Conservation (phyloP, 2,329 filamentous ascomycete species). For the Aureobasidium pullulans region DNA sequence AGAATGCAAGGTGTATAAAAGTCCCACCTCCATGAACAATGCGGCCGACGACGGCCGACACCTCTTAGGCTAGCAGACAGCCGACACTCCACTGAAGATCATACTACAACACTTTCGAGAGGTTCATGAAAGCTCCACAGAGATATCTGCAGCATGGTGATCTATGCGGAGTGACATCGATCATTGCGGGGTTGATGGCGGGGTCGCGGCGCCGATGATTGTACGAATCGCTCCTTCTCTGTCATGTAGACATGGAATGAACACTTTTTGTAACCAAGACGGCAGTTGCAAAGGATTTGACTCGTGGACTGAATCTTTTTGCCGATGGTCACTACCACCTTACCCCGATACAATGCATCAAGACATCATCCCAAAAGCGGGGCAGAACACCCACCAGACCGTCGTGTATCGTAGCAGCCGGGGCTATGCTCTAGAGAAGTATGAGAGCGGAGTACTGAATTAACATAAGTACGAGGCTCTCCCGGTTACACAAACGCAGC, state of each 20-base stretch:
- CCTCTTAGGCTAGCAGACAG: not conserved
- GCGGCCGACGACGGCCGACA: constrained; percentile 2
- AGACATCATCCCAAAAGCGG: not conserved
- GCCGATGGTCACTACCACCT: not conserved
- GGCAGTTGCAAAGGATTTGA: not conserved
- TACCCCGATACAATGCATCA: not conserved
- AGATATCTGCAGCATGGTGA: not conserved
- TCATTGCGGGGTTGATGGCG: not conserved
- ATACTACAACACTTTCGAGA: not conserved
- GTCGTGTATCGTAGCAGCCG: not conserved
- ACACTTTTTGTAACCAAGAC: not conserved
- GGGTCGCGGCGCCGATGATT: not conserved
- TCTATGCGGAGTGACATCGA: not conserved
- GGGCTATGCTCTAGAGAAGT: not conserved
- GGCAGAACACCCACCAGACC: not conserved
- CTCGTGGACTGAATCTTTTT: not conserved
- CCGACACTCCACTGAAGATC: not conserved
- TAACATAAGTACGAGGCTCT: not conserved
- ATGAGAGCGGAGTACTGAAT: not conserved
- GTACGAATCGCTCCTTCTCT: not conserved
- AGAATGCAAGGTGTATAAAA: too few species aligned
- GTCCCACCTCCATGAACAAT: not conserved
- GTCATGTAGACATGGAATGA: not conserved
- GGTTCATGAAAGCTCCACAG: not conserved
- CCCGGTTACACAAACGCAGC: not conserved